phyloP scores from a whole-genome alignment of 1,284 basidiomycete species.

The Ganoderma sp. region DNA sequence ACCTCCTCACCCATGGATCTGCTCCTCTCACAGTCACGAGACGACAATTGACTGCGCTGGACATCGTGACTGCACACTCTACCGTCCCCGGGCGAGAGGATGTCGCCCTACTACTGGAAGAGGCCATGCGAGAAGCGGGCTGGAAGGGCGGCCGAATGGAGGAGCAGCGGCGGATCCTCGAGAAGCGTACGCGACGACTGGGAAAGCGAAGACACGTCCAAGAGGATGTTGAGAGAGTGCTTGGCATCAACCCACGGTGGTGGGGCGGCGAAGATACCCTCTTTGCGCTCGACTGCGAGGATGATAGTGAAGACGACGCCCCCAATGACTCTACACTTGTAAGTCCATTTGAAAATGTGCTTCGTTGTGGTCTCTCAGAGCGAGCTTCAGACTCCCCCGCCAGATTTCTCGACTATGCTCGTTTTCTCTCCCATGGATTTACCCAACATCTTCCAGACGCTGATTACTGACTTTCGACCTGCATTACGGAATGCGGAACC shows the following conservation, averaged over 20 bases:
- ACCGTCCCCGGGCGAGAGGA: slow-evolving; percentile 81
- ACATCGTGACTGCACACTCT: slow-evolving; percentile 83
- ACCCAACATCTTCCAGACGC: slow-evolving; percentile 77
- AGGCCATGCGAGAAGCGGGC: slow-evolving; percentile 79
- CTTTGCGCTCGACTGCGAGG: slow-evolving; percentile 46
- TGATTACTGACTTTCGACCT: slow-evolving; percentile 76
- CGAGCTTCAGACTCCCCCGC: slow-evolving; percentile 63
- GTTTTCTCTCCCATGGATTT: slow-evolving; percentile 86
- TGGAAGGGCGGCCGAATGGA: slow-evolving; percentile 76
- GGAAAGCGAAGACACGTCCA: slow-evolving; percentile 58
- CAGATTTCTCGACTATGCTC: slow-evolving; percentile 84
- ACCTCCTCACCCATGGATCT: slow-evolving; percentile 91
- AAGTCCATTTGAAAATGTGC: slow-evolving; percentile 38
- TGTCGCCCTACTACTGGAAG: slow-evolving; percentile 78
- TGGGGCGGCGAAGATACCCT: slow-evolving; percentile 58
- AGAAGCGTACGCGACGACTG: slow-evolving; percentile 62
- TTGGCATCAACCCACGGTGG: slow-evolving; percentile 67
- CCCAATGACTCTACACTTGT: slow-evolving; percentile 59
- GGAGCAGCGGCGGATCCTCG: slow-evolving; percentile 59
- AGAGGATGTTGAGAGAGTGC: slow-evolving; percentile 57
- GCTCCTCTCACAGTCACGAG: slow-evolving; percentile 78
- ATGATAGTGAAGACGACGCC: slow-evolving; percentile 52
- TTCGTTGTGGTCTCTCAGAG: slow-evolving; percentile 29
- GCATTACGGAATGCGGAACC: slow-evolving; percentile 76
- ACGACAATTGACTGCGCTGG: slow-evolving; percentile 81